phyloP scores from a whole-genome alignment of 176 grass and related monocot species.

The Eragrostis nindensis region DNA sequence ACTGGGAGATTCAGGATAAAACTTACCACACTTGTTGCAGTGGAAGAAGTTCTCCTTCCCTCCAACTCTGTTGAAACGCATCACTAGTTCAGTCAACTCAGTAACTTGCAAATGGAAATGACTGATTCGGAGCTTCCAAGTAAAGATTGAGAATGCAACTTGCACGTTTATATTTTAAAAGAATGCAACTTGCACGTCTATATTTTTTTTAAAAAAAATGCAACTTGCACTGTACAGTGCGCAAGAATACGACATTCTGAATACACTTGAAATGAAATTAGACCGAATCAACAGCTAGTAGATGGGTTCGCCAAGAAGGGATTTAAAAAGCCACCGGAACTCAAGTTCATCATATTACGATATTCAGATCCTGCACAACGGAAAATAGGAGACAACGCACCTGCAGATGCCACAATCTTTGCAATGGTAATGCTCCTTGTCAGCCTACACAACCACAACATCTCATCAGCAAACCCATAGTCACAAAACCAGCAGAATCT shows the following conservation, averaged over 20 bases:
- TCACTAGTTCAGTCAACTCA: slow-evolving; percentile 14
- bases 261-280: background rate
- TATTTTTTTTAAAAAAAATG: no score
- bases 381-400: slow-evolving; percentile 28
- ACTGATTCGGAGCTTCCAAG: background rate
- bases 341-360: background rate
- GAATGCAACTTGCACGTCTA: no score
- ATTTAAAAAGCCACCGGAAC: no score
- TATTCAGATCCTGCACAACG: background rate
- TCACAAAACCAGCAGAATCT: background rate
- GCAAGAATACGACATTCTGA: background rate
- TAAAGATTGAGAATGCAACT: background rate
- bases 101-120: background rate
- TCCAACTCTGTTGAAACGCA: slow-evolving; percentile 62
- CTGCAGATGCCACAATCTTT: slow-evolving; percentile 91
- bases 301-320: no score
- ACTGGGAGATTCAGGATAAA: background rate
- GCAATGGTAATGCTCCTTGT: slow-evolving; percentile 84
- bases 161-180: no score
- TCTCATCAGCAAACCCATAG: slow-evolving; percentile 26
- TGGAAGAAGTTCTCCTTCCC: slow-evolving; percentile 86
- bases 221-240: no score
- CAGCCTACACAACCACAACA: slow-evolving; percentile 40
- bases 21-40: slow-evolving; percentile 84
- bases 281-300: background rate